These are phyloP conservation scores for Ustilago esculenta DNA, from an alignment of 1,284 basidiomycete species.

Conservation along the genomic window DNA sequence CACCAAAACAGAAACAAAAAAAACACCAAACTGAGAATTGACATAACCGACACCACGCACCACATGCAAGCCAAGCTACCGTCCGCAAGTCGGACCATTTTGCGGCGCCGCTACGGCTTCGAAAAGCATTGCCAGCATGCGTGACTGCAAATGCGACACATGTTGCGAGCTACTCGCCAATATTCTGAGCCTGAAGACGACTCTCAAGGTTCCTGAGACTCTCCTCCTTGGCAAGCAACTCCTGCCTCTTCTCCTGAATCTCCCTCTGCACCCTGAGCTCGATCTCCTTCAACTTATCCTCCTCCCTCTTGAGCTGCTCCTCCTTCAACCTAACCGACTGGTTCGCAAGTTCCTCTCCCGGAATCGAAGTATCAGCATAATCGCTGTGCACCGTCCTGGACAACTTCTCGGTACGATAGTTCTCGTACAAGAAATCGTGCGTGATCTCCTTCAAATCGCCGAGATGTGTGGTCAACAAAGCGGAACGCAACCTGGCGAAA, in stretches of 20 bases:
- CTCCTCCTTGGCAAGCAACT: constrained; percentile 73
- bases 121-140: too few species aligned
- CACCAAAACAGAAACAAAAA: too few species aligned
- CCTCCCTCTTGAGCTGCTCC: constrained; percentile 93
- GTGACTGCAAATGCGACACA: too few species aligned
- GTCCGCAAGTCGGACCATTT: too few species aligned
- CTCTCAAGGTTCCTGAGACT: constrained; percentile 82
- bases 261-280: constrained; percentile 98
- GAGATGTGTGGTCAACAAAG: constrained; percentile 91
- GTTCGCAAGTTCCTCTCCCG: constrained; percentile 90
- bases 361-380: constrained; percentile 62
- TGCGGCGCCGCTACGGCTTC: too few species aligned
- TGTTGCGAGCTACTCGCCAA: constrained; percentile 42
- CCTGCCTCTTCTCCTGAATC: constrained; percentile 98
- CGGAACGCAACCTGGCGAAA: constrained; percentile 89
- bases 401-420: constrained; percentile 97
- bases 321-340: constrained; percentile 97
- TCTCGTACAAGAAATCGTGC: constrained; percentile 88
- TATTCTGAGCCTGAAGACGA: constrained; percentile 76
- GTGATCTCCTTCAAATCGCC: constrained; percentile 89
- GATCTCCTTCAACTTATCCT: constrained; percentile 86
- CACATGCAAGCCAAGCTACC: too few species aligned
- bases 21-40: too few species aligned
- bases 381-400: constrained; percentile 90
- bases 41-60: too few species aligned